A percentile compares a stretch with the other conserved stretches of the same genome.
Evolutionary conservation across 768 basidiomycete genomes (phyloP).

Genomic region (Suillus ampliporus): DNA sequence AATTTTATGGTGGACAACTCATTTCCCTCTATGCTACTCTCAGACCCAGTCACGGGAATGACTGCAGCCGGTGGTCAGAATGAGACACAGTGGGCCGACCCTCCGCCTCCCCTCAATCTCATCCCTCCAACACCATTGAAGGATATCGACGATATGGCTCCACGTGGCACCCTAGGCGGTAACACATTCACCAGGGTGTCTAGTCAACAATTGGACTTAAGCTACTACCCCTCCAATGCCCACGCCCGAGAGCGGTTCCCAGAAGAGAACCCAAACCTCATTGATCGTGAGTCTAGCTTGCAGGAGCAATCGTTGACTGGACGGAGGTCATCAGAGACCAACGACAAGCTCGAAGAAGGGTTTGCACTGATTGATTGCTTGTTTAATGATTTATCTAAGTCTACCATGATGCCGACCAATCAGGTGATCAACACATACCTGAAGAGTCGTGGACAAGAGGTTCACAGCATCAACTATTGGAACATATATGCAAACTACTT

Average conservation of each 20-base stretch:
- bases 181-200: not conserved
- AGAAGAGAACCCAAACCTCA: not conserved
- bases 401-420: not conserved
- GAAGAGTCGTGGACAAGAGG: slow-evolving; percentile 6
- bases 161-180: not conserved
- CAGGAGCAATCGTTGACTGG: not conserved
- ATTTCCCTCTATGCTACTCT: not conserved
- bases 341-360: not conserved
- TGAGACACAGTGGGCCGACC: too few species aligned
- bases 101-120: not conserved
- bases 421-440: not conserved
- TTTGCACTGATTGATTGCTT: not conserved
- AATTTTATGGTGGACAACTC: not conserved
- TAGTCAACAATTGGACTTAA: not conserved
- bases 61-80: not conserved
- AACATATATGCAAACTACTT: slow-evolving; percentile 13
- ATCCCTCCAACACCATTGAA: not conserved
- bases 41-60: not conserved
- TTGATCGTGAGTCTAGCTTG: not conserved
- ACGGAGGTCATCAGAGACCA: not conserved
- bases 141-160: not conserved
- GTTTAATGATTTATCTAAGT: not conserved
- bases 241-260: not conserved
- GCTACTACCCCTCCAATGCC: not conserved
- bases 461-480: slow-evolving; percentile 9